Conservation (phyloP, 2,329 filamentous ascomycete genomes). For the Plectosphaerella sp. region DNA sequence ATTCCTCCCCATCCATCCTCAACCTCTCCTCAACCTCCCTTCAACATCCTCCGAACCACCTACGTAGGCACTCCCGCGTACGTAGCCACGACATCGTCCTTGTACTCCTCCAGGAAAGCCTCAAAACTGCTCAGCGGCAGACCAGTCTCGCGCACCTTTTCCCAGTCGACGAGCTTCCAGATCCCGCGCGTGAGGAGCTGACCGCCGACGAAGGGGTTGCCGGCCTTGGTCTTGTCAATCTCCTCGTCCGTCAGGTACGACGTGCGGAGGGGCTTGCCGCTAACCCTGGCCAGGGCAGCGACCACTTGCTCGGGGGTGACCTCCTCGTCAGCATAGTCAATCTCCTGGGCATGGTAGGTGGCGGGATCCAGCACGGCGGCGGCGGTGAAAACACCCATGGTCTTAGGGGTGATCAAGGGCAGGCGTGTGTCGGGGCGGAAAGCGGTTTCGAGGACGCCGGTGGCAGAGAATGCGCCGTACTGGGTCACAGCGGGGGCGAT, state of each 20-base stretch:
- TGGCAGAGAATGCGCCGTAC: constrained; percentile 32
- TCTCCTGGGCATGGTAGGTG: constrained; percentile 32
- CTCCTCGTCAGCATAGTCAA: constrained; percentile 36
- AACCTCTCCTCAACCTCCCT: no score
- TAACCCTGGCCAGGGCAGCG: constrained; percentile 25
- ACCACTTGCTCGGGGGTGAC: constrained; percentile 30
- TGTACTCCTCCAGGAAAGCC: constrained; percentile 37
- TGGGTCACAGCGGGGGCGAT: constrained; percentile 32
- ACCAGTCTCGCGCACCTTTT: constrained; percentile 28
- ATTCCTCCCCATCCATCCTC: no score
- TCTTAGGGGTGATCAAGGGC: constrained; percentile 38
- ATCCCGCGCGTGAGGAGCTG: constrained; percentile 31
- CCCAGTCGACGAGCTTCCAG: constrained; percentile 28
- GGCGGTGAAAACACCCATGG: constrained; percentile 40
- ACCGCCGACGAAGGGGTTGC: constrained; percentile 31
- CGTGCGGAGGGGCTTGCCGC: constrained; percentile 28
- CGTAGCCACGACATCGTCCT: constrained; percentile 21
- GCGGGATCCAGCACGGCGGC: constrained; percentile 36
- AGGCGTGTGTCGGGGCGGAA: constrained; percentile 28
- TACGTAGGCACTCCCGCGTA: constrained; percentile 7
- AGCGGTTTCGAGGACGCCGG: constrained; percentile 31
- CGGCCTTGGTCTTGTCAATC: constrained; percentile 23
- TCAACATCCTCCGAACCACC: no score
- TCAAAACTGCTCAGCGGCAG: constrained; percentile 37
- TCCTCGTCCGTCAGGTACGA: constrained; percentile 36